Percentiles rank a stretch among this genome's conserved stretches.
Conservation (phyloP, 2,329 filamentous ascomycete species). For the Penicillium sp. region DNA sequence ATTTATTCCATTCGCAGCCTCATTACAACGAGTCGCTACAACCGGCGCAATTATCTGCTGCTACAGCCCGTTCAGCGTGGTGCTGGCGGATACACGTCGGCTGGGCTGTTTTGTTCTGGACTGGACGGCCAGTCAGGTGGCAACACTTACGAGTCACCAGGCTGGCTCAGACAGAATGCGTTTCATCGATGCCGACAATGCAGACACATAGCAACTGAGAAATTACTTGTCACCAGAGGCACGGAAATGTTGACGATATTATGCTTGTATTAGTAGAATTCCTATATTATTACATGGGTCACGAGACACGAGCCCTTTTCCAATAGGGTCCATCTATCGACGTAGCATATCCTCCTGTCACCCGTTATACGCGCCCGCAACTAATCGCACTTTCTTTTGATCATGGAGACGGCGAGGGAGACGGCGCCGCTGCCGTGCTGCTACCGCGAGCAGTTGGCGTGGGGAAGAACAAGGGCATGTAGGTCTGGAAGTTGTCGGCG, state of each 20-base stretch:
- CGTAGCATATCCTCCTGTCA: background rate
- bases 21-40: background rate
- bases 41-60: background rate
- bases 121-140: constrained; percentile 3
- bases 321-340: background rate
- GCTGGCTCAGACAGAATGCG: background rate
- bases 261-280: constrained; percentile 2
- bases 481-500: constrained; percentile 44
- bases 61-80: background rate
- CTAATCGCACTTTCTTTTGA: background rate
- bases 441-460: constrained; percentile 38
- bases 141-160: constrained; percentile 1
- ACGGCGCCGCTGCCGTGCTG: constrained; percentile 46
- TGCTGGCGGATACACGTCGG: background rate
- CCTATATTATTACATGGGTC: constrained; percentile 5
- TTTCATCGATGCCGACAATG: background rate
- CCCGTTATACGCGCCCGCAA: background rate
- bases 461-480: constrained; percentile 63
- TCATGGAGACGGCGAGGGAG: constrained; percentile 35
- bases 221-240: background rate
- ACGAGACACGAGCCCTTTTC: background rate
- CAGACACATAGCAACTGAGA: no score
- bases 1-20: no score
- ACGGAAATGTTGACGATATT: background rate
- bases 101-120: background rate